Percentiles rank a stretch among this genome's conserved stretches.
Conservation (phyloP, 495 filamentous ascomycete species). For the Tetracladium marchalianum region DNA sequence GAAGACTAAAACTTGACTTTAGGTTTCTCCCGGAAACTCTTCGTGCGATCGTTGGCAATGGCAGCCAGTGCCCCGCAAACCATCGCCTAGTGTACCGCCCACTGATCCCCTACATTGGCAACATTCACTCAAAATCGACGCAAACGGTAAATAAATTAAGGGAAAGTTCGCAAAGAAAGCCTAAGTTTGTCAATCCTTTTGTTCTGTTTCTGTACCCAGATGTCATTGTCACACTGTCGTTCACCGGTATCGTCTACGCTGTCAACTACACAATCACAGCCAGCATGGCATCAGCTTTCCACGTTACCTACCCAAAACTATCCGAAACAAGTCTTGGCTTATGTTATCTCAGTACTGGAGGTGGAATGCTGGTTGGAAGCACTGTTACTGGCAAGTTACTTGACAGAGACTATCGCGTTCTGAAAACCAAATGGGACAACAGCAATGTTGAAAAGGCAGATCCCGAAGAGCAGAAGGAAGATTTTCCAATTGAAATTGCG, state of each 20-base stretch:
- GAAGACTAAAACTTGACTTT: too few relatives aligned
- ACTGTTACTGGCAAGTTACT: slow-evolving; percentile 52
- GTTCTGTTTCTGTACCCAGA: too few relatives aligned
- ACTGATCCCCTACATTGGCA: too few relatives aligned
- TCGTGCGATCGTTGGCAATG: too few relatives aligned
- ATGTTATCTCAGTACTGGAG: neutral
- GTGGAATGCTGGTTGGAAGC: slow-evolving; percentile 38
- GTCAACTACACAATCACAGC: neutral
- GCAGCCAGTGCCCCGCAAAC: too few relatives aligned
- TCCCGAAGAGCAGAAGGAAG: slow-evolving; percentile 20
- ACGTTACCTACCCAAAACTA: neutral
- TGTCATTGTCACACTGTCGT: neutral
- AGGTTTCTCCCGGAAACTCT: too few relatives aligned
- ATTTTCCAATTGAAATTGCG: slow-evolving; percentile 28
- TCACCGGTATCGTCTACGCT: neutral
- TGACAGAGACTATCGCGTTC: slow-evolving; percentile 33
- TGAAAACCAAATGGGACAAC: slow-evolving; percentile 34
- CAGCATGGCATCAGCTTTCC: neutral
- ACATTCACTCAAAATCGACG: too few relatives aligned
- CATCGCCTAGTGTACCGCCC: too few relatives aligned
- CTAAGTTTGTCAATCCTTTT: too few relatives aligned
- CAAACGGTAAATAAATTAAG: too few relatives aligned
- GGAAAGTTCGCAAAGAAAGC: too few relatives aligned
- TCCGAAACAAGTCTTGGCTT: neutral
- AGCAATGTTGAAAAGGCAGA: neutral